Base-by-base conservation (phyloP, 2,329 filamentous ascomycete genomes). In the Mycosphaerella sp. region DNA sequence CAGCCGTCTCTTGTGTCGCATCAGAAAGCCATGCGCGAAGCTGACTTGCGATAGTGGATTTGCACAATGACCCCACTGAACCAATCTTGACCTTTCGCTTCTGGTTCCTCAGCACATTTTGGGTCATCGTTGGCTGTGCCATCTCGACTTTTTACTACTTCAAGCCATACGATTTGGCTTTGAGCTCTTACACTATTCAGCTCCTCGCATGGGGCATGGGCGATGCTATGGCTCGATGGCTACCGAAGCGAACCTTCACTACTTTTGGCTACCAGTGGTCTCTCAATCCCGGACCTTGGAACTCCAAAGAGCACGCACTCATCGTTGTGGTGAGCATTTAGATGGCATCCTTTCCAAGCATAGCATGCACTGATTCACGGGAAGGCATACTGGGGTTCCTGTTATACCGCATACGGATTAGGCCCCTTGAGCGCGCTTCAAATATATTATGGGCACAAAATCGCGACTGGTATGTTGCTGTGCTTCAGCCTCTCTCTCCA, bases 221-320 rank as follows among this genome's bases (percentile, higher is more conserved):
- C 27, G 46, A 48, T 18, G 39, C 44, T 10, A 54, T 53, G 50
- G 53, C 55, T 17, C 35, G 39, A n/a, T 58, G 39, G 17, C 43
- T 58, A 14, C 66, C 67, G 1, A 64, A 54, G 25, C 54, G 53
- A 40, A 47, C 49, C 3, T 58, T 59, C 17, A 59, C 45, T 13
- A 43, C 61, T 4, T 65, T 68, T 45, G 64, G 66, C 4, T 59
- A 53, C 14, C 58, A 60, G 9, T 69, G 64, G 53, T 67, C 55
- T 44, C 53, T 67, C 43, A 69, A 68, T 37, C 65, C 66, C 9
- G 53, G 50, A 8, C 64, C 63, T 5, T 68, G 62, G 64, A 67
- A 68, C 42, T 62, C 63, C 10, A 68, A 68, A 44, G 66, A 67
- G 54, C 67, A 66, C 40, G 64, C 64, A 6, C 41, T 68, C 13